phyloP scores from a whole-genome alignment of 352 stramenopile genomes.

The Globisporangium sylvaticum region DNA sequence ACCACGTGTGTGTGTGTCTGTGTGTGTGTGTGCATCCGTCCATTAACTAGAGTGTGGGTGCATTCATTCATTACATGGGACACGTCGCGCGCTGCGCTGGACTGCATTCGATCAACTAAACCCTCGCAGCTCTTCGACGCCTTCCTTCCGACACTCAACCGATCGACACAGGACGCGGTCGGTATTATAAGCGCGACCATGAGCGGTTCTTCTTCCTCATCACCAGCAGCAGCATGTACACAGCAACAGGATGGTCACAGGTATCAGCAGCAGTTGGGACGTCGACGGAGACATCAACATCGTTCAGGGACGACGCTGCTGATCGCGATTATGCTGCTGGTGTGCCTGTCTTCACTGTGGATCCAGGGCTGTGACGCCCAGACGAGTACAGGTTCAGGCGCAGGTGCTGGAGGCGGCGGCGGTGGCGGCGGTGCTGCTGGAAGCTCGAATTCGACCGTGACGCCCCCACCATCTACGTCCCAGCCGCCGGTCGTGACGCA shows the following conservation, averaged over 20 bases:
- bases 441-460: not conserved
- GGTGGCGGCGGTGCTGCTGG: not conserved
- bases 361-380: not conserved
- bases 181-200: not conserved
- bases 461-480: not conserved
- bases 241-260: not conserved
- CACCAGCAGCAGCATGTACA: not conserved
- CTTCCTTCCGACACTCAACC: not conserved
- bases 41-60: too few relatives aligned
- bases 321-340: not conserved
- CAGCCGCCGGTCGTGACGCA: not conserved
- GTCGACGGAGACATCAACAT: not conserved
- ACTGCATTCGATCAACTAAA: not conserved
- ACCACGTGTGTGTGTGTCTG: not conserved
- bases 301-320: not conserved
- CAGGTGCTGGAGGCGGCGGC: not conserved
- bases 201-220: not conserved
- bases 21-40: too few relatives aligned
- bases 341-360: not conserved
- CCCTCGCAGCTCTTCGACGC: not conserved
- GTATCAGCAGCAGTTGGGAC: not conserved
- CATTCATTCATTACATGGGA: not conserved
- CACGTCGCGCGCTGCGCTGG: not conserved
- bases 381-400: conserved; percentile 1
- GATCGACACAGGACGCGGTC: not conserved